phyloP scores from a whole-genome alignment of 768 basidiomycete species.

The Candolleomyces efflorescens region DNA sequence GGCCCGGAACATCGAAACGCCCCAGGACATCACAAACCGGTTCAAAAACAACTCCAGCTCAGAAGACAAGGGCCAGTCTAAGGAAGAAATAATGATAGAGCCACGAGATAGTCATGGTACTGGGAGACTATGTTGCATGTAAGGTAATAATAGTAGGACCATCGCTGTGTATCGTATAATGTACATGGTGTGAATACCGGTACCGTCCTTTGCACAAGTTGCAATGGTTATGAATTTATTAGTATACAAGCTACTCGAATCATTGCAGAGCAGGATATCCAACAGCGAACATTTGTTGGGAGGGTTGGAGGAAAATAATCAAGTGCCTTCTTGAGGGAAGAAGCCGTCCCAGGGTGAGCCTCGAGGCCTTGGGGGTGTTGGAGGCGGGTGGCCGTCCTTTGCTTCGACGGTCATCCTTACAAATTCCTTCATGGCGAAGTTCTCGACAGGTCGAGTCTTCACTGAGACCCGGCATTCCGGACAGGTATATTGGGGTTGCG shows the following conservation, averaged over 20 bases:
- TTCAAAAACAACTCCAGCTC: constrained; percentile 4
- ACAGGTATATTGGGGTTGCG: constrained; percentile 57
- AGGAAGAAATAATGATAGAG: constrained; percentile 2
- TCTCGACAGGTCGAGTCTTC: constrained; percentile 49
- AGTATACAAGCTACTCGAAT: too few relatives aligned
- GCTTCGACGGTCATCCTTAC: constrained; percentile 46
- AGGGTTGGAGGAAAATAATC: not conserved
- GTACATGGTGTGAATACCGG: too few relatives aligned
- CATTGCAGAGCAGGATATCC: too few relatives aligned
- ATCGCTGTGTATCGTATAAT: too few relatives aligned
- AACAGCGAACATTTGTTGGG: too few relatives aligned
- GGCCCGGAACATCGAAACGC: constrained; percentile 25
- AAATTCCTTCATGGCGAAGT: constrained; percentile 57
- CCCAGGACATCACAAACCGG: constrained; percentile 22
- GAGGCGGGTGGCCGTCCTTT: constrained; percentile 44
- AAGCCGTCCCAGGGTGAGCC: constrained; percentile 42
- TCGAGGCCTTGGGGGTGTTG: constrained; percentile 11
- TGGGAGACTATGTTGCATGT: not conserved
- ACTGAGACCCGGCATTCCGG: constrained; percentile 59
- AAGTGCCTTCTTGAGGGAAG: constrained; percentile 29
- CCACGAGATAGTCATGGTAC: not conserved
- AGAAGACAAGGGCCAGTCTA: constrained; percentile 33
- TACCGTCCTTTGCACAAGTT: too few relatives aligned
- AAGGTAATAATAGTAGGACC: not conserved
- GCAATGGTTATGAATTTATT: too few relatives aligned